These are phyloP conservation scores for Massariosphaeria phaeospora DNA, from an alignment of 495 filamentous ascomycete species.

Conservation along the genomic window DNA sequence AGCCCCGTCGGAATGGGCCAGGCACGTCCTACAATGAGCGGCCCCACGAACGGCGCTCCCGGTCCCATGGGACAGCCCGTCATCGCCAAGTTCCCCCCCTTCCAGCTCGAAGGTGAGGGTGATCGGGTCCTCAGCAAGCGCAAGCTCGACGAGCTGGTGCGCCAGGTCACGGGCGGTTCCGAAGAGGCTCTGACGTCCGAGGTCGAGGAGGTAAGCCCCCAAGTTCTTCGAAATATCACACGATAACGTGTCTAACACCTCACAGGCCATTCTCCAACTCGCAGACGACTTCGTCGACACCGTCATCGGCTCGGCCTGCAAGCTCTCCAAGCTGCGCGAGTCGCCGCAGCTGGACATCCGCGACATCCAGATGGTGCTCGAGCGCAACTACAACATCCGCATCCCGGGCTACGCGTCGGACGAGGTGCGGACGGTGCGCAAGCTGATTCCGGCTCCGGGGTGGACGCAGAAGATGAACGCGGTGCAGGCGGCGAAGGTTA, in stretches of 20 bases:
- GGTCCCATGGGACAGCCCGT: slow-evolving; percentile 84
- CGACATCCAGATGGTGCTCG: slow-evolving; percentile 89
- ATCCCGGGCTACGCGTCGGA: slow-evolving; percentile 92
- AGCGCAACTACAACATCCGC: slow-evolving; percentile 96
- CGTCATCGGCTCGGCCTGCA: slow-evolving; percentile 79
- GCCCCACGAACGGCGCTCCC: slow-evolving; percentile 62
- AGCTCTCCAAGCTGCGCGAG: slow-evolving; percentile 85
- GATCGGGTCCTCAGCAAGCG: slow-evolving; percentile 89
- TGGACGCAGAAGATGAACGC: slow-evolving; percentile 97
- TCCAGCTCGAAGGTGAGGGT: slow-evolving; percentile 80
- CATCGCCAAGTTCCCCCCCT: slow-evolving; percentile 71
- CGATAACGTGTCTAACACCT: slow-evolving; percentile 7
- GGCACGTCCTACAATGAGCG: slow-evolving; percentile 73
- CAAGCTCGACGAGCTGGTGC: slow-evolving; percentile 90
- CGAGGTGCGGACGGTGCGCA: slow-evolving; percentile 87
- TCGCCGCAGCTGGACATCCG: slow-evolving; percentile 84
- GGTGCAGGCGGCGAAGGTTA: slow-evolving; percentile 79
- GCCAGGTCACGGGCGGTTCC: slow-evolving; percentile 81
- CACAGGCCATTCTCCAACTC: slow-evolving; percentile 75
- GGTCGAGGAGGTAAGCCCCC: slow-evolving; percentile 76
- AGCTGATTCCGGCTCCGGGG: slow-evolving; percentile 74
- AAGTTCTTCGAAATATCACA: background rate
- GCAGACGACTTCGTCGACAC: slow-evolving; percentile 94
- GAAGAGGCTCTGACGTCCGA: slow-evolving; percentile 73
- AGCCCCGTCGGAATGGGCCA: slow-evolving; percentile 65